Evolutionary conservation across 1,284 basidiomycete genomes (phyloP), one percentile per base, ranked within the genome.

Genomic region (Pseudozyma sp.): DNA sequence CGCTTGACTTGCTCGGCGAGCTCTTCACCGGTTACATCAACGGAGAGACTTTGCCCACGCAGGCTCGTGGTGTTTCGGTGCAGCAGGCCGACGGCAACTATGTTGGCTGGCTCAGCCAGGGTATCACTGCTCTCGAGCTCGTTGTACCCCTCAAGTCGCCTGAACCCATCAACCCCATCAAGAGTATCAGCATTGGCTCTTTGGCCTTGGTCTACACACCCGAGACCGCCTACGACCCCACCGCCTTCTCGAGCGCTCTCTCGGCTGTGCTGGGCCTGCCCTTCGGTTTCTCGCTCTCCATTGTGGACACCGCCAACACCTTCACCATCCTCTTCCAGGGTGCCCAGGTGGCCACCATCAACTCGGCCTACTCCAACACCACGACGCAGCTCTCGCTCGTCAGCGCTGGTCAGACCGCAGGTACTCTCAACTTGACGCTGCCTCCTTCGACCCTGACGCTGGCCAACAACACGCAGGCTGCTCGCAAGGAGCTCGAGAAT

Each of bases 21-120:
- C 86, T 93, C 47, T 93, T 93, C 83, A 92, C 91, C 14, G 88
- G 89, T 56, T 93, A 92, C 84, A 87, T 93, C 76, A 93, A 93
- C 78, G 88, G 90, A 19, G 88, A 90, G 42, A 84, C 82, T 10
- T 89, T 90, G 1, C 87, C 86, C 5, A 90, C 92, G 40, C 78
- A 89, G 62, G 92, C 91, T 2, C 86, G 85, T 5, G 92, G 92
- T 40, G 83, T 76, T 5, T 73, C 64, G 83, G 77, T 91, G 88
- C 36, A 89, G 88, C 21, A 82, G 87, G n/a, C 91, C 89, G 79
- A 74, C 82, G 56, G 91, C 89, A 77, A 89, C 13, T 79, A 85
- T 16, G 88, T 92, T 64, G 89, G 89, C 14, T 93, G 92, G 92
- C 88, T 93, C 19, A 89, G 87, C 68, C 80, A 87, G 52, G 92